These are phyloP conservation scores for Cytospora piceae DNA, from an alignment of 2,329 filamentous ascomycete species.

Conservation along the genomic window DNA sequence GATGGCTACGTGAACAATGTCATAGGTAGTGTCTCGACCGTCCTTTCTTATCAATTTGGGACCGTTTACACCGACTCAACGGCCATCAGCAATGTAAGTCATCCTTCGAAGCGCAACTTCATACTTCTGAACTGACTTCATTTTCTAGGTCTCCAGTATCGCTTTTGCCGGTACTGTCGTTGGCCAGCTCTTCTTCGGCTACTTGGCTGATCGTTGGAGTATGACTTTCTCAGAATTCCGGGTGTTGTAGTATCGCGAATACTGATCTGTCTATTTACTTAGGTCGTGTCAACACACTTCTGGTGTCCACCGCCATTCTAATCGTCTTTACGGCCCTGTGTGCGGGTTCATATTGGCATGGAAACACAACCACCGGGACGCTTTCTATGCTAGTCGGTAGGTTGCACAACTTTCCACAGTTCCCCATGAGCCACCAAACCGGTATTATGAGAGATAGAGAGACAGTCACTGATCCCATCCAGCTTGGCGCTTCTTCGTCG, in stretches of 20 bases:
- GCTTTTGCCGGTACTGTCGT: conserved; percentile 86
- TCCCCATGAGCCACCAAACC: background rate
- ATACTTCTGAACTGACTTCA: background rate
- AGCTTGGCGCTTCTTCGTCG: conserved; percentile 82
- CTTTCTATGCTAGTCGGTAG: conserved; percentile 21
- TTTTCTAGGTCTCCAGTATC: conserved; percentile 64
- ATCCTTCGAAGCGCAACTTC: background rate
- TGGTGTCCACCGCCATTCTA: conserved; percentile 80
- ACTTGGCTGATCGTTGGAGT: conserved; percentile 81
- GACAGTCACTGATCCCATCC: conserved; percentile 51
- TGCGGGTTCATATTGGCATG: conserved; percentile 76
- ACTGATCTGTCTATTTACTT: background rate
- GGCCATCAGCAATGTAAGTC: conserved; percentile 65
- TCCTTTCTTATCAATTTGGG: conserved; percentile 71
- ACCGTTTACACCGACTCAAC: conserved; percentile 68
- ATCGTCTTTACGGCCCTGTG: conserved; percentile 82
- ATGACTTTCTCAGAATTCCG: background rate
- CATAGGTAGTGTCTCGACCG: conserved; percentile 84
- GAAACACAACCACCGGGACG: conserved; percentile 59
- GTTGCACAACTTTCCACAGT: background rate
- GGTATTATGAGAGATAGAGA: background rate
- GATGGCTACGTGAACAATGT: conserved; percentile 94
- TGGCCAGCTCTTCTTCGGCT: conserved; percentile 81
- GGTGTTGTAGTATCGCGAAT: background rate
- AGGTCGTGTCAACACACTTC: conserved; percentile 73